These are phyloP conservation scores for Cladophialophora chaetospira DNA, from an alignment of 2,329 filamentous ascomycete species.

Conservation along the genomic window DNA sequence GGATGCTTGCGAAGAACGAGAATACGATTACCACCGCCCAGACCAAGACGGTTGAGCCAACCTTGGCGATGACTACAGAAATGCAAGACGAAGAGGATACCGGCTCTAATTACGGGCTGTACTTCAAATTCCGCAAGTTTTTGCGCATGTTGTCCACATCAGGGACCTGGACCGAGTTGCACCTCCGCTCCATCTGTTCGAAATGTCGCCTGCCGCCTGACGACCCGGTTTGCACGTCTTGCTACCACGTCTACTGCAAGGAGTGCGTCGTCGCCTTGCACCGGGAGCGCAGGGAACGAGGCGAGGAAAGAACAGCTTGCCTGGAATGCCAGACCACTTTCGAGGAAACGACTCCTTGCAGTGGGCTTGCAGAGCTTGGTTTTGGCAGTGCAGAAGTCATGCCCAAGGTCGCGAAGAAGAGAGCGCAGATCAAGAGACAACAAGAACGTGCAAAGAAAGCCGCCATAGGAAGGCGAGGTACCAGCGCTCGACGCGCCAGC, in stretches of 20 bases:
- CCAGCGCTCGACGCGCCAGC: not conserved
- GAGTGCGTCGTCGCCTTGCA: conserved; percentile 47
- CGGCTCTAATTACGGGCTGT: conserved; percentile 8
- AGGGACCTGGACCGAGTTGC: conserved; percentile 28
- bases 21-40: conserved; percentile 19
- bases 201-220: conserved; percentile 46
- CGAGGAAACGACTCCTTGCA: conserved; percentile 22
- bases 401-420: conserved; percentile 12
- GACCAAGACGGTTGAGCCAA: not conserved
- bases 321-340: conserved; percentile 27
- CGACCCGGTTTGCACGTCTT: conserved; percentile 51
- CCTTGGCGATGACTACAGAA: not conserved
- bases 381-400: conserved; percentile 13
- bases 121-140: conserved; percentile 28
- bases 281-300: conserved; percentile 20
- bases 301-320: conserved; percentile 23
- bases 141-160: conserved; percentile 18
- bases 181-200: conserved; percentile 29
- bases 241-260: conserved; percentile 59
- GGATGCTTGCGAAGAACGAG: conserved; percentile 13
- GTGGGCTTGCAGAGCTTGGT: conserved; percentile 22
- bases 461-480: not conserved
- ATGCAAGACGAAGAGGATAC: not conserved
- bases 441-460: not conserved
- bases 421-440: not conserved